Conservation (phyloP, 202 grass and related monocot genomes). For the Eragrostis tef region DNA sequence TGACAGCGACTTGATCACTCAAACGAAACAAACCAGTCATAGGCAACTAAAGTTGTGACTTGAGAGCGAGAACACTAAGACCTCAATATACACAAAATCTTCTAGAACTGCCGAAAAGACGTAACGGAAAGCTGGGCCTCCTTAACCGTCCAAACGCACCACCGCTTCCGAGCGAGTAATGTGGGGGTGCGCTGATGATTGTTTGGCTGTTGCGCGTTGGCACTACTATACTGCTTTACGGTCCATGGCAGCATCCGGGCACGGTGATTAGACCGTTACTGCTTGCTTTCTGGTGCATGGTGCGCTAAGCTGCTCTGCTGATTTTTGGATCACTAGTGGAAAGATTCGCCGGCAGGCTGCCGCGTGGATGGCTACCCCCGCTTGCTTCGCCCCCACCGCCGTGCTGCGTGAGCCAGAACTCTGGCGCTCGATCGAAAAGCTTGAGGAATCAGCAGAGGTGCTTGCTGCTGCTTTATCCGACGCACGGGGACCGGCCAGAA, state of each 20-base stretch:
- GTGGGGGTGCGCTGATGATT: background rate
- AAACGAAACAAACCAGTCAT: background rate
- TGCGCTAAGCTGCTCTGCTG: background rate
- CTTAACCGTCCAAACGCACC: background rate
- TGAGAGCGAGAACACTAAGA: background rate
- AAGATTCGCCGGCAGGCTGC: background rate
- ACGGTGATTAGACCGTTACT: background rate
- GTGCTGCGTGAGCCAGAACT: background rate
- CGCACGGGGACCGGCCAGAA: background rate
- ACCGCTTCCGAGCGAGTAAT: background rate
- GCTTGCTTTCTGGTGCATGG: background rate
- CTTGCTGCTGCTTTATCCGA: background rate
- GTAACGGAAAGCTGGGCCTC: conserved; percentile 26
- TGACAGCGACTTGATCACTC: conserved; percentile 29
- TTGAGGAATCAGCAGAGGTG: background rate
- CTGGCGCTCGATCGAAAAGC: background rate
- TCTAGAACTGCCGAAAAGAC: conserved; percentile 42
- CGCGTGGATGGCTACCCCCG: background rate
- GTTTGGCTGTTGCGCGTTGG: background rate
- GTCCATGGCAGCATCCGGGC: background rate
- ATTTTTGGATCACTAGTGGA: background rate
- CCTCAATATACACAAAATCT: background rate
- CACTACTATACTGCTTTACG: conserved; percentile 3
- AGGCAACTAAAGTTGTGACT: conserved; percentile 12
- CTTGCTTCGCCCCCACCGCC: conserved; percentile 10